Evolutionary conservation across 2,329 filamentous ascomycete genomes (phyloP), one percentile per base, ranked within the genome.

Genomic region (Ilyonectria sp.): DNA sequence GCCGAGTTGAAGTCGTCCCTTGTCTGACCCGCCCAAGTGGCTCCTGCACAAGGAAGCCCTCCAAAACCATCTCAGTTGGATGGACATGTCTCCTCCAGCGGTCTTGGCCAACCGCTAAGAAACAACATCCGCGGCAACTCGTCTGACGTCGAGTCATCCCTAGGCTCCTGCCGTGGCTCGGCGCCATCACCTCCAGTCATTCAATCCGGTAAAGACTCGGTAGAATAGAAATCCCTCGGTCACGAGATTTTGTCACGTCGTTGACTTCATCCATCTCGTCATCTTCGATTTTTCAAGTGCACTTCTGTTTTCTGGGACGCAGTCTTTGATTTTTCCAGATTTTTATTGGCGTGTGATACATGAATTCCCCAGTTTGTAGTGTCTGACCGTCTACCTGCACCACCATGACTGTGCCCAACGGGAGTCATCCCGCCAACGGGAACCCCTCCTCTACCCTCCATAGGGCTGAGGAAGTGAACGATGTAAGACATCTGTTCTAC

Each of bases 381-480:
- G 40, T 23, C 26, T 49, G 31, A 47, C 50, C 60, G 44, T 37
- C 37, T 53, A 62, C 64, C 43, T 67, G 55, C 68, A 65, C 61
- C 59, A 65, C 62, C 66, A 77, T 78, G 76, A 76, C 76, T 71
- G 72, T 69, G 52, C 62, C 72, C 62, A 74, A 72, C 60, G 62
- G 71, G 65, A 60, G 62, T 46, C 55, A 60, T 40, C 50, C 52
- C 65, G 43, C 33, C 49, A 74, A 74, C 23, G 71, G 65, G 49
- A 73, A 69, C 65, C 69, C 74, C 55, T 71, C 71, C 58, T 61
- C 69, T 26, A 60, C 71, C 63, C 73, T 80, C 21, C 71, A 73
- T 69, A 76, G 79, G 72, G 79, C 79, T 69, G 77, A 74, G 56
- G 79, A 80, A 63, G 70, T 79, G 21, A 68, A 78, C 65, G 74